Evolutionary conservation across 345 rosid species (phyloP), one percentile per base, ranked within the genome.

Genomic region (Alliaria petiolata): DNA sequence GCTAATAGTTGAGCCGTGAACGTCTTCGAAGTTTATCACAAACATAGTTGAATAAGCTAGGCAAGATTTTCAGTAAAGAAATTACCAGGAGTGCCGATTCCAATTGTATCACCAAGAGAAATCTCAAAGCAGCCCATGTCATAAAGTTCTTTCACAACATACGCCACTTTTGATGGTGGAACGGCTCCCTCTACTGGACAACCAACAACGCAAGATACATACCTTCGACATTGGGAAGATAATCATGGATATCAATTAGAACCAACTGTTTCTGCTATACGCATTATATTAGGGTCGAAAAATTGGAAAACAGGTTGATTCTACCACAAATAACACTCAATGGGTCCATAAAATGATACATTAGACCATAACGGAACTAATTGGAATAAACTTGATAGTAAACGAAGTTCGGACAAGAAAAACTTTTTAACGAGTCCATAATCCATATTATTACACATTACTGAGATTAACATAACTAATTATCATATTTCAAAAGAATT

Each of bases 41-140:
- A 4, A 15, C 2, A 12, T 31, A 35, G 22, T 20, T 34, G 34
- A 34, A 46, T 58, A 55, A 5, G 34, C 46, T 33, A 22, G 0
- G 12, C 51, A 49, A 59, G 60, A 15, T 47, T 43, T 71, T n/a
- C 10, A 38, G 35, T 17, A 34, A 38, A 69, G 74, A 58, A 28
- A 71, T 79, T 85, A 93, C 98, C 98, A 43, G 97, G 96, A 67
- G 98, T 90, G 47, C 91, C 98, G 59, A 87, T 88, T 65, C 98
- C 98, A 72, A 84, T 85, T 30, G 98, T 90, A 79, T 93, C 98
- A 42, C 76, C 97, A 3, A 93, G 86, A 45, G 97, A 90, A 59
- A 93, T 90, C 77, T 93, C 98, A 70, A 86, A 93, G 85, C 97
- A 93, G 58, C 97, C 98, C 98, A 90, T 93, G 38, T 84, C 85